A percentile compares a stretch with the other conserved stretches of the same genome.
Evolutionary conservation across 306 rosid species (phyloP).

Genomic region (Acacia melanoxylon): DNA sequence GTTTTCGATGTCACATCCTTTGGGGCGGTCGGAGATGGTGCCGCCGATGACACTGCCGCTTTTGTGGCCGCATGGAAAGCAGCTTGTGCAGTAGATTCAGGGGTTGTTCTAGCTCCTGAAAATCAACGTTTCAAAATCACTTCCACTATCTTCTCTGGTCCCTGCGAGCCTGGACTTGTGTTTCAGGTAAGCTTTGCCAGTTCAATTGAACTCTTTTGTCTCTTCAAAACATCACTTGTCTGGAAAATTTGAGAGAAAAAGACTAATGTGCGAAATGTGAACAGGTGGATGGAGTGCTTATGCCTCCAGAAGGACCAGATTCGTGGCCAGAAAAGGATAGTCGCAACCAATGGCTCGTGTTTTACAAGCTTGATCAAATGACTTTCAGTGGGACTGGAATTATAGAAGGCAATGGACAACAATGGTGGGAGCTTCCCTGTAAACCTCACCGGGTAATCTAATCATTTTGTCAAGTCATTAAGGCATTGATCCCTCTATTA

Average conservation of each 20-base stretch:
- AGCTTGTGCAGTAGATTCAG: conserved; percentile 84
- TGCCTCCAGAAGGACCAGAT: conserved; percentile 88
- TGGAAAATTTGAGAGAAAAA: background rate
- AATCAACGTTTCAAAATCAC: conserved; percentile 61
- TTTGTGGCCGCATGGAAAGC: conserved; percentile 90
- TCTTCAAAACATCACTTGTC: background rate
- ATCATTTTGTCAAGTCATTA: background rate
- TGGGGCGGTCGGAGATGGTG: conserved; percentile 93
- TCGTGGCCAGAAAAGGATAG: conserved; percentile 84
- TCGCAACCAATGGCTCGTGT: conserved; percentile 83
- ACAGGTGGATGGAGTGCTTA: conserved; percentile 80
- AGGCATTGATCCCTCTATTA: background rate
- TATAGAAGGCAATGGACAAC: conserved; percentile 92
- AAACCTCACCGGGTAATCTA: conserved; percentile 92
- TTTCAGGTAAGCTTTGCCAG: conserved; percentile 60
- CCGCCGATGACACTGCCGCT: conserved; percentile 78
- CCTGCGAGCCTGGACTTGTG: conserved; percentile 86
- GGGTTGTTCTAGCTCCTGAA: conserved; percentile 65
- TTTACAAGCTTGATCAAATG: conserved; percentile 75
- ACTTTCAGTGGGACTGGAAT: conserved; percentile 80
- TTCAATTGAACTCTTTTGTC: background rate
- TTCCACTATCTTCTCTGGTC: conserved; percentile 89
- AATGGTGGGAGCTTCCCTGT: conserved; percentile 99
- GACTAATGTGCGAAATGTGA: conserved; percentile 22
- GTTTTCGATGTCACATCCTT: conserved; percentile 65